phyloP scores from a whole-genome alignment of 805 yeast species.

The Saccharomycopsis schoenii region DNA sequence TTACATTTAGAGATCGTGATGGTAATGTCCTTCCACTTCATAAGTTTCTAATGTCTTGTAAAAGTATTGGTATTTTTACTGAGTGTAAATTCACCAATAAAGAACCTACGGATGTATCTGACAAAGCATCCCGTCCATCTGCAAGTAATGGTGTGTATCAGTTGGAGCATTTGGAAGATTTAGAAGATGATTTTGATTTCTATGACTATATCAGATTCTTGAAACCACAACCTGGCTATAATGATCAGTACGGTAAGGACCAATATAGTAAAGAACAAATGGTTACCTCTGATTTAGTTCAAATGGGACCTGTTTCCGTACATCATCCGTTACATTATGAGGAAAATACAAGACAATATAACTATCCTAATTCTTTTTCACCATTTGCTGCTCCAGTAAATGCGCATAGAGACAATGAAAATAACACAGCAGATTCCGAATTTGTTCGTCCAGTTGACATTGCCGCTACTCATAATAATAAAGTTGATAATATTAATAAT shows the following conservation, averaged over 20 bases:
- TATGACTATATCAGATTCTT: conserved; percentile 13
- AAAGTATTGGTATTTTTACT: conserved; percentile 13
- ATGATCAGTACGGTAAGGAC: not conserved
- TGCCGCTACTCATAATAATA: not conserved
- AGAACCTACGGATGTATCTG: conserved; percentile 4
- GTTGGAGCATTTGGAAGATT: conserved; percentile 4
- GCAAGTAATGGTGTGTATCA: not conserved
- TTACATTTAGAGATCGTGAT: not conserved
- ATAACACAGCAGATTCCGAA: not conserved
- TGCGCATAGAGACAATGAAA: too few species aligned
- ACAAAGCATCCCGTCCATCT: conserved; percentile 11
- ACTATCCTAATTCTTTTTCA: not conserved
- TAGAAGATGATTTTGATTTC: conserved; percentile 15
- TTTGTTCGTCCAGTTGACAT: not conserved
- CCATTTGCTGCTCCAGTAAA: not conserved
- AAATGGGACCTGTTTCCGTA: conserved; percentile 36
- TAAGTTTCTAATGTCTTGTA: conserved; percentile 7
- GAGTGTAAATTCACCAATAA: conserved; percentile 3
- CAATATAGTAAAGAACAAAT: not conserved
- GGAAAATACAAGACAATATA: not conserved
- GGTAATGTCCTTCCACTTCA: conserved; percentile 1
- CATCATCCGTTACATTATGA: conserved; percentile 43
- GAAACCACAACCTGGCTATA: not conserved
- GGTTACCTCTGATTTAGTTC: not conserved
- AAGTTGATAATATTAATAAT: not conserved